phyloP scores from a whole-genome alignment of 768 basidiomycete species.

The Coprinopsis strossmayeri region DNA sequence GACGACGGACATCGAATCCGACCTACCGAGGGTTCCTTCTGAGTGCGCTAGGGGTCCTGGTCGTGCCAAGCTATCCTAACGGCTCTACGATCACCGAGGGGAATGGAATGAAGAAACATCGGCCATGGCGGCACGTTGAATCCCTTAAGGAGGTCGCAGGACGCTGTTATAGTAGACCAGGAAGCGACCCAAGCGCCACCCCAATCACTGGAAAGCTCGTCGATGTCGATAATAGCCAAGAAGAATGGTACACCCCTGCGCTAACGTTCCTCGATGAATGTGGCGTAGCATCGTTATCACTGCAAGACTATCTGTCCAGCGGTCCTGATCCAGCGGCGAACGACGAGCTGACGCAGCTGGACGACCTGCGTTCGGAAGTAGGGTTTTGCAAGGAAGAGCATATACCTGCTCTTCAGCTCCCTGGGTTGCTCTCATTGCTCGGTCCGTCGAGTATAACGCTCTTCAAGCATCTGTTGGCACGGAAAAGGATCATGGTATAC shows the following conservation, averaged over 20 bases:
- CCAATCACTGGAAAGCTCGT: constrained; percentile 18
- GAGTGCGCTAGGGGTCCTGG: constrained; percentile 69
- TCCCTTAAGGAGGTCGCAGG: constrained; percentile 53
- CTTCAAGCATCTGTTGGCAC: constrained; percentile 72
- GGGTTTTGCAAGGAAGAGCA: constrained; percentile 20
- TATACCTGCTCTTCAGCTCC: constrained; percentile 57
- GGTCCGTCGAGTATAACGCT: constrained; percentile 75
- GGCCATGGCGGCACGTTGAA: constrained; percentile 71
- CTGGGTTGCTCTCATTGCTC: constrained; percentile 69
- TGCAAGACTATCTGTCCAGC: not conserved
- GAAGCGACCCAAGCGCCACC: constrained; percentile 40
- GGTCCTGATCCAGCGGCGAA: constrained; percentile 56
- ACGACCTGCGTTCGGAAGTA: constrained; percentile 15
- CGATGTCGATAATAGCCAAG: not conserved
- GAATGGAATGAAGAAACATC: constrained; percentile 34
- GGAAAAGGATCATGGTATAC: constrained; percentile 72
- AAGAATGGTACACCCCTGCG: constrained; percentile 36
- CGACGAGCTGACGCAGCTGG: constrained; percentile 28
- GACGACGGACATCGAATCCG: constrained; percentile 58
- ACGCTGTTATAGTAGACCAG: constrained; percentile 41
- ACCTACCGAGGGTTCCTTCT: constrained; percentile 79
- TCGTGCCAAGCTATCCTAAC: constrained; percentile 42
- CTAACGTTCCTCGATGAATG: constrained; percentile 56
- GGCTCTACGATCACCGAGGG: not conserved
- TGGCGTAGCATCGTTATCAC: not conserved